These are phyloP conservation scores for Penicillium pulvis DNA, from an alignment of 495 filamentous ascomycete genomes.

Conservation along the genomic window DNA sequence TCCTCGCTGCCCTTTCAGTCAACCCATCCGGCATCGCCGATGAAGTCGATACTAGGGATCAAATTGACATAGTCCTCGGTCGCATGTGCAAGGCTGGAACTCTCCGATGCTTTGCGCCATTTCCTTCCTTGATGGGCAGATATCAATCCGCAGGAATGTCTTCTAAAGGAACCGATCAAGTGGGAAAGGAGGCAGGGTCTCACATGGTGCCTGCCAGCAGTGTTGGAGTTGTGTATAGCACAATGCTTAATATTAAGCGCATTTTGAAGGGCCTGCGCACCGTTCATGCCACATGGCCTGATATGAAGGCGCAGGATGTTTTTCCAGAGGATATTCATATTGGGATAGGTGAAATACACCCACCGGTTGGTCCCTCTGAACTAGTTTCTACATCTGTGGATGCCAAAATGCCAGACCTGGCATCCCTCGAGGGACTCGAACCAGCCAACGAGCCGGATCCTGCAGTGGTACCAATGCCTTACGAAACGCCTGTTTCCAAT, in stretches of 20 bases:
- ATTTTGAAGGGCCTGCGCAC: not conserved
- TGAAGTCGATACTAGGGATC: conserved; percentile 29
- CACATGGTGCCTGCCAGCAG: conserved; percentile 9
- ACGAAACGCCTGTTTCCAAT: no score
- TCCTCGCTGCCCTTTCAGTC: conserved; percentile 49
- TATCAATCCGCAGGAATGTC: conserved; percentile 44
- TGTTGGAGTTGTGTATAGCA: conserved; percentile 14
- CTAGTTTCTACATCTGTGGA: no score
- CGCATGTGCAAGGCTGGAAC: conserved; percentile 43
- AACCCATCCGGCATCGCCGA: conserved; percentile 32
- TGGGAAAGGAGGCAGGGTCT: conserved; percentile 32
- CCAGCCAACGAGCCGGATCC: no score
- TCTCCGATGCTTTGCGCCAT: conserved; percentile 47
- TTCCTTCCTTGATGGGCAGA: conserved; percentile 49
- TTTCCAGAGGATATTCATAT: conserved; percentile 1
- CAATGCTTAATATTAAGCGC: conserved; percentile 13
- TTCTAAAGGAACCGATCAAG: conserved; percentile 45
- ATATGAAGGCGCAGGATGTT: not conserved
- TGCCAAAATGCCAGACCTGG: no score
- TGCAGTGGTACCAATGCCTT: no score
- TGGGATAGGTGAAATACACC: not conserved
- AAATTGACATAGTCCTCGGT: conserved; percentile 54
- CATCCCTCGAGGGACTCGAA: no score
- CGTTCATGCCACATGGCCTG: conserved; percentile 10
- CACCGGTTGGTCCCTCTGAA: no score